phyloP scores from a whole-genome alignment of 371 early-diverging fungal genomes.

The Rozella allomycis region DNA sequence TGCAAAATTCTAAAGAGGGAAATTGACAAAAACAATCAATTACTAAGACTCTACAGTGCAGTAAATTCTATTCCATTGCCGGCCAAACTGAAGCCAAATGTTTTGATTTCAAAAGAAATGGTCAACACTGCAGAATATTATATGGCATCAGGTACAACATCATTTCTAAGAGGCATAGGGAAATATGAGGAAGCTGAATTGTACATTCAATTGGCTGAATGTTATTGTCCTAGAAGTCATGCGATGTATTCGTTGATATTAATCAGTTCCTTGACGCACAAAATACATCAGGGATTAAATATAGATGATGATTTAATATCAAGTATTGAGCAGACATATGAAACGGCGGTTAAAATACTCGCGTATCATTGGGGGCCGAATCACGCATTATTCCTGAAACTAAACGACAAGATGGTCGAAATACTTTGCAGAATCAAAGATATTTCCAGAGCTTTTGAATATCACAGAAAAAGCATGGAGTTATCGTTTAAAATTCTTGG shows the following conservation, averaged over 20 bases:
- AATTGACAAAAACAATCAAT: constrained; percentile 4
- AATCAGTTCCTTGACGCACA: too few relatives aligned
- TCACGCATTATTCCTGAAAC: not conserved
- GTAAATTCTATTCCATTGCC: too few relatives aligned
- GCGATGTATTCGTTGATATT: too few relatives aligned
- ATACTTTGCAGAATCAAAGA: not conserved
- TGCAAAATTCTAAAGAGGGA: constrained; percentile 13
- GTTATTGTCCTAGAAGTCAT: not conserved
- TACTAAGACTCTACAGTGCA: constrained; percentile 6
- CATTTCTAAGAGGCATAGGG: not conserved
- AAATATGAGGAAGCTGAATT: constrained; percentile 1
- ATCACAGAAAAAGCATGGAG: not conserved
- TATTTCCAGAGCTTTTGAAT: not conserved
- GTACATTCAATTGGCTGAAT: not conserved
- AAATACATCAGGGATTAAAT: too few relatives aligned
- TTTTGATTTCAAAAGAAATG: constrained; percentile 7
- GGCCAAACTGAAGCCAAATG: too few relatives aligned
- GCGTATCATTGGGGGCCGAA: not conserved
- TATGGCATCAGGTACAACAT: not conserved
- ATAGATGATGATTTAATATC: too few relatives aligned
- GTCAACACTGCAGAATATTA: not conserved
- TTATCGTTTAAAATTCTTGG: not conserved
- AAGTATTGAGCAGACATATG: too few relatives aligned
- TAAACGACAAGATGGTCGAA: not conserved
- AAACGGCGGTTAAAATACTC: too few relatives aligned